A percentile compares a stretch with the other conserved stretches of the same genome.
phyloP scores from a whole-genome alignment of 371 early-diverging fungal genomes.

The Mucor ambiguus region DNA sequence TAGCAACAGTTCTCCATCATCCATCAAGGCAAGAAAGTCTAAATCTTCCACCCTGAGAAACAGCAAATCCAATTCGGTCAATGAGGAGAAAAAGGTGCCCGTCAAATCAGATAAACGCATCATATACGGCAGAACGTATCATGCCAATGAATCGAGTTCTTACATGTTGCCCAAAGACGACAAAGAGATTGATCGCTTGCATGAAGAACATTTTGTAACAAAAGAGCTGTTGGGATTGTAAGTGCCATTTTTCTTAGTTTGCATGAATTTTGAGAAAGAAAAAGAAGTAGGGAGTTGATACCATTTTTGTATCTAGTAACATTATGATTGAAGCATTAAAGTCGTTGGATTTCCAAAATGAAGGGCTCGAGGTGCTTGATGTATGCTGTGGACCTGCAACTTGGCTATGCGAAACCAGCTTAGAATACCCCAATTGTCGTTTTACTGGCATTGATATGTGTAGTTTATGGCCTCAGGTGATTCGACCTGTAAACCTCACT shows the following conservation, averaged over 20 bases:
- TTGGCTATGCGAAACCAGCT: conserved; percentile 46
- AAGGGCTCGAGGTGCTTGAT: conserved; percentile 32
- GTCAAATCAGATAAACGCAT: conserved; percentile 11
- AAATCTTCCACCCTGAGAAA: background rate
- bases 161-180: conserved; percentile 47
- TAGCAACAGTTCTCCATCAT: background rate
- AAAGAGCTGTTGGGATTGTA: conserved; percentile 48
- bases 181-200: conserved; percentile 44
- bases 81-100: conserved; percentile 4
- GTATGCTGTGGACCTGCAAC: conserved; percentile 50
- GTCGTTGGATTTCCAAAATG: conserved; percentile 30
- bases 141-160: conserved; percentile 30
- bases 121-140: conserved; percentile 38
- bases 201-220: conserved; percentile 44
- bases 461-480: conserved; percentile 43
- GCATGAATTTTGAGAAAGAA: background rate
- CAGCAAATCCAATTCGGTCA: background rate
- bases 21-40: background rate
- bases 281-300: background rate
- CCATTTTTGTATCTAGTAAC: conserved; percentile 27
- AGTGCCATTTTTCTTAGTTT: background rate
- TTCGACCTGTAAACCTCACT: conserved; percentile 36
- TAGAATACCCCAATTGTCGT: conserved; percentile 41
- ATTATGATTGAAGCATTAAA: conserved; percentile 37
- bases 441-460: conserved; percentile 48